These are phyloP conservation scores for Ogataea salicorniae DNA, from an alignment of 805 yeast species.

Conservation along the genomic window DNA sequence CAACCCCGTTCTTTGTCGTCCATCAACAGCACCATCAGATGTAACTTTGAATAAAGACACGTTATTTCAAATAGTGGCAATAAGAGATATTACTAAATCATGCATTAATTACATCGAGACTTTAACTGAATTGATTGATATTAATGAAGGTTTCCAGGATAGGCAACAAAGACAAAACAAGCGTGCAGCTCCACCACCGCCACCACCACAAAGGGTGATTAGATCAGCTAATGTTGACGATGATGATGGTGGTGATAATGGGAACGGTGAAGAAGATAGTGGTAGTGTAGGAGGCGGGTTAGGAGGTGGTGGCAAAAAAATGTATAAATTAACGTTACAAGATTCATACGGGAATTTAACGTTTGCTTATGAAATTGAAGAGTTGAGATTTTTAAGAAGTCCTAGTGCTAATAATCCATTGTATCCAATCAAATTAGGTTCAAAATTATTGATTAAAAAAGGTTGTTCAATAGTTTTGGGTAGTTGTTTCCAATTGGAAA, in stretches of 20 bases:
- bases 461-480: conserved; percentile 47
- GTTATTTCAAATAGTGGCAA: conserved; percentile 51
- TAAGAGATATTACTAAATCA: conserved; percentile 51
- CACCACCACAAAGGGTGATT: conserved; percentile 29
- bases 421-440: conserved; percentile 48
- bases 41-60: conserved; percentile 17
- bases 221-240: conserved; percentile 46
- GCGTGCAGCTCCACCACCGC: conserved; percentile 5
- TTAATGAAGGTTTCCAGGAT: conserved; percentile 57
- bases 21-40: not conserved
- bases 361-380: conserved; percentile 55
- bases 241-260: conserved; percentile 2
- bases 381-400: conserved; percentile 41
- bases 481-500: conserved; percentile 32
- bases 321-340: conserved; percentile 53
- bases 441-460: conserved; percentile 46
- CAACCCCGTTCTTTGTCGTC: conserved; percentile 1
- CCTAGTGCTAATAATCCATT: conserved; percentile 5
- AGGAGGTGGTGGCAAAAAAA: conserved; percentile 6
- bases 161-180: conserved; percentile 31
- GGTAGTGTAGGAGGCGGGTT: not conserved
- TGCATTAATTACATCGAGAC: conserved; percentile 50
- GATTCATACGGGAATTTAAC: conserved; percentile 46
- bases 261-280: not conserved
- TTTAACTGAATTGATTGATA: conserved; percentile 46